Evolutionary conservation across 257 asterid genomes (phyloP).

Genomic region (Nicotiana otophora): DNA sequence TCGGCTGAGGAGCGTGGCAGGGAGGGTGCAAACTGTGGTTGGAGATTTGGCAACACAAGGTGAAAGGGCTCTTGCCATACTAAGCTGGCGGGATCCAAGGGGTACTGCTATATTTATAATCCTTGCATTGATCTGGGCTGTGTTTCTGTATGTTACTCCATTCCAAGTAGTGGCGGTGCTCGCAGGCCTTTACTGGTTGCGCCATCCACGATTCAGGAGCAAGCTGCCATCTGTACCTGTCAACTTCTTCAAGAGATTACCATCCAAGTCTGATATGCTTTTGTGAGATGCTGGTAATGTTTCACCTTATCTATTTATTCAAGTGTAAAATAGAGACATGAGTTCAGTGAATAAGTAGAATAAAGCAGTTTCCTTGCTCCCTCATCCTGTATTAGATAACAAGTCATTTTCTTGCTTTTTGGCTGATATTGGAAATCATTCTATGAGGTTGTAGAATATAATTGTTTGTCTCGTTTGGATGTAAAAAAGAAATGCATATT

Average conservation of each 20-base stretch:
- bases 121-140: constrained; percentile 59
- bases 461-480: constrained; percentile 2
- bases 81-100: constrained; percentile 97
- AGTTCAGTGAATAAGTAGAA: constrained; percentile 14
- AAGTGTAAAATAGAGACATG: constrained; percentile 10
- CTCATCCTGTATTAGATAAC: constrained; percentile 20
- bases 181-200: constrained; percentile 56
- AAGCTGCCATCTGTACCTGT: constrained; percentile 73
- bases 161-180: constrained; percentile 68
- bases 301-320: background rate
- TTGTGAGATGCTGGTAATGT: constrained; percentile 30
- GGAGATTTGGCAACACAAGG: constrained; percentile 89
- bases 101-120: constrained; percentile 66
- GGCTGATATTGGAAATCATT: background rate
- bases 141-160: constrained; percentile 67
- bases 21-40: constrained; percentile 69
- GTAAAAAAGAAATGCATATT: constrained; percentile 16
- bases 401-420: background rate
- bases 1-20: constrained; percentile 62
- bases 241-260: constrained; percentile 92
- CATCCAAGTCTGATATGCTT: constrained; percentile 77
- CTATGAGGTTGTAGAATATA: background rate
- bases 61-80: constrained; percentile 64
- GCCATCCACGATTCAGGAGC: constrained; percentile 77
- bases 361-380: background rate